Base-by-base conservation (phyloP, 2,329 filamentous ascomycete species). In the Fusarium stilboides region DNA sequence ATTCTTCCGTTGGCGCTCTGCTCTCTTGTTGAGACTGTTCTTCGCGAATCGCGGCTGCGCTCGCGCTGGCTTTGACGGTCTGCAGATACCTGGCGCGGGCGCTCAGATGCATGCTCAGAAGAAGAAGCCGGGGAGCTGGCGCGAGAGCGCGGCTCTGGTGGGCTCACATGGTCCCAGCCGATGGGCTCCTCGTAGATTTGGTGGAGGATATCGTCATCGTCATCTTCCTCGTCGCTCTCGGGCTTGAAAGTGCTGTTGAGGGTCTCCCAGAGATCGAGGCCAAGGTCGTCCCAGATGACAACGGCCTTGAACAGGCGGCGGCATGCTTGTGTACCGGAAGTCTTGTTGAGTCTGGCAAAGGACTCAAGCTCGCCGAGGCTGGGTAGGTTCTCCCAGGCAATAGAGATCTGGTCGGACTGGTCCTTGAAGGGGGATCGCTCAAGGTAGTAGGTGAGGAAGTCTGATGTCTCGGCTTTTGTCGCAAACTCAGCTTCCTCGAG, bases 201-300 rank as follows among this genome's bases (percentile, higher is more conserved):
- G 31, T 70, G 63, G 19, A 70, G 68, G 24, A 65, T 50, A 33
- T 66, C 55, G 17, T 69, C 57, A 19, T 71, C 63, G 36, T 53
- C 54, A 7, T 68, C 57, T 9, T 68, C 58, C 8, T 54, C 34
- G 5, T 68, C 53, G 20, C 46, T 47, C 39, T 39, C 10, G 40
- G 56, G 62, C 42, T 60, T 51, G 33, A 65, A 44, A n/a, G 62
- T 66, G 52, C 43, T 64, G 62, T 62, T 74, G 26, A 75, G 73
- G 7, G 61, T 73, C 68, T 75, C 69, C 79, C 79, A 80, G 36
- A 80, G 73, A 34, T 75, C 73, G 52, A 74, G 77, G 36, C 79
- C 79, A 31, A 80, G 72, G 39, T 80, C 76, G 56, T 80, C 79
- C 79, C 79, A 80, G 36, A 80, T 76, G 39, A 80, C 78, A 13